These are phyloP conservation scores for Chrysanthemum makinoi DNA, from an alignment of 129 eudicot genomes.

Conservation along the genomic window DNA sequence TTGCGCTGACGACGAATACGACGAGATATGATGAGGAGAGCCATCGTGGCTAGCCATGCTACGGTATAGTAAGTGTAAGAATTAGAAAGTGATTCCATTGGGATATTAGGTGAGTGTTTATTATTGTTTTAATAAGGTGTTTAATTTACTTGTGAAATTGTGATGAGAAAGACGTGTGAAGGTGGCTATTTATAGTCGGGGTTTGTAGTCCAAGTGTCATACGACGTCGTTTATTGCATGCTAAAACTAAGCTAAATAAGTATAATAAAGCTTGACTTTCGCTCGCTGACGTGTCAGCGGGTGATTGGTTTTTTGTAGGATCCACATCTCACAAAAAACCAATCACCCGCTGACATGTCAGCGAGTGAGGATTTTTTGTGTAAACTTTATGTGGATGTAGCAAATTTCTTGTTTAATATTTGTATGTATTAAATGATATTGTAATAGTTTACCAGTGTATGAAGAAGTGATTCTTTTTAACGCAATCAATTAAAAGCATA, in stretches of 20 bases:
- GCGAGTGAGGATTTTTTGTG: too few species aligned
- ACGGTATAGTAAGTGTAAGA: slow-evolving; percentile 20
- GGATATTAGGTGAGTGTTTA: not conserved
- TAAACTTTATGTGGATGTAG: too few species aligned
- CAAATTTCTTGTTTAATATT: too few species aligned
- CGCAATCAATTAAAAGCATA: too few species aligned
- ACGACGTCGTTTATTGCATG: not conserved
- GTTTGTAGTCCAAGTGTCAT: not conserved
- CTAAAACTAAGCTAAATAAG: not conserved
- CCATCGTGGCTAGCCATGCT: slow-evolving; percentile 35
- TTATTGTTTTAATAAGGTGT: not conserved
- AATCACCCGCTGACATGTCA: too few species aligned
- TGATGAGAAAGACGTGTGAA: not conserved
- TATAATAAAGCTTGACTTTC: not conserved
- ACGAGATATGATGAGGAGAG: slow-evolving; percentile 32
- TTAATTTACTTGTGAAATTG: not conserved
- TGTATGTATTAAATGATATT: too few species aligned
- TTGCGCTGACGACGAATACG: slow-evolving; percentile 28
- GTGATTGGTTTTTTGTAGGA: too few species aligned
- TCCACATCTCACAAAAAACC: too few species aligned
- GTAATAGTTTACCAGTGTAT: too few species aligned
- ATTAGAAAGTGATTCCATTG: slow-evolving; percentile 33
- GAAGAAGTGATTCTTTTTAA: too few species aligned
- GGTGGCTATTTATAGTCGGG: slow-evolving; percentile 30
- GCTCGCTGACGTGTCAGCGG: accelerated